Evolutionary conservation across 192 early-diverging fungal species (phyloP).

Genomic region (Irineochytrium annulatum): DNA sequence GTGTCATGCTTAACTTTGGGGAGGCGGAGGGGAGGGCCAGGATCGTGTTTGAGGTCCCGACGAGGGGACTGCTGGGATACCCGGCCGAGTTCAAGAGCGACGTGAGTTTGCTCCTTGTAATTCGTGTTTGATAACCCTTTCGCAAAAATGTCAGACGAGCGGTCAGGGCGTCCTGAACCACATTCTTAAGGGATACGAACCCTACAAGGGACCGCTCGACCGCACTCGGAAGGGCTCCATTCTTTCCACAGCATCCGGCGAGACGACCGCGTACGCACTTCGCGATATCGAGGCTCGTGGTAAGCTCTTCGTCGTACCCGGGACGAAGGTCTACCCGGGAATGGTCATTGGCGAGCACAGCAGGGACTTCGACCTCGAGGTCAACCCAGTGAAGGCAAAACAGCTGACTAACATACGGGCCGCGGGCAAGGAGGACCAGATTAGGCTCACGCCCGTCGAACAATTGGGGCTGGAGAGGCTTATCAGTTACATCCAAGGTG

Average conservation of each 20-base stretch:
- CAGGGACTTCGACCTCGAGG: conserved; percentile 73
- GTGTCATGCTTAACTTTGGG: conserved; percentile 68
- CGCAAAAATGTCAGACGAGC: conserved; percentile 54
- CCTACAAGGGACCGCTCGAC: conserved; percentile 68
- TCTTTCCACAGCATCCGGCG: conserved; percentile 65
- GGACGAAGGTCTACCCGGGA: conserved; percentile 74
- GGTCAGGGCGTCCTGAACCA: conserved; percentile 80
- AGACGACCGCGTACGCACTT: conserved; percentile 70
- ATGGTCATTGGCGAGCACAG: conserved; percentile 85
- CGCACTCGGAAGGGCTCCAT: conserved; percentile 73
- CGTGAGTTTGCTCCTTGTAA: conserved; percentile 17
- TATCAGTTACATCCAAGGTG: conserved; percentile 69
- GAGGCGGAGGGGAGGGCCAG: conserved; percentile 66
- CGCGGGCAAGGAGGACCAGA: conserved; percentile 72
- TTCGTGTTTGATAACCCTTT: too few relatives aligned
- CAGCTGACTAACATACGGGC: conserved; percentile 76
- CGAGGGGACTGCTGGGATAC: conserved; percentile 77
- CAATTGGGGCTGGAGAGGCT: conserved; percentile 66
- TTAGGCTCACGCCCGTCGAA: conserved; percentile 65
- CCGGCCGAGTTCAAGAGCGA: conserved; percentile 87
- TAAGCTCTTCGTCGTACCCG: conserved; percentile 69
- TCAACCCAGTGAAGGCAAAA: conserved; percentile 81
- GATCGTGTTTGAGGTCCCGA: conserved; percentile 75
- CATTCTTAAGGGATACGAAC: conserved; percentile 67
- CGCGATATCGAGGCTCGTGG: conserved; percentile 73